Evolutionary conservation across 2,329 filamentous ascomycete species (phyloP), one percentile per base, ranked within the genome.

Genomic region (Thelonectria blattea): DNA sequence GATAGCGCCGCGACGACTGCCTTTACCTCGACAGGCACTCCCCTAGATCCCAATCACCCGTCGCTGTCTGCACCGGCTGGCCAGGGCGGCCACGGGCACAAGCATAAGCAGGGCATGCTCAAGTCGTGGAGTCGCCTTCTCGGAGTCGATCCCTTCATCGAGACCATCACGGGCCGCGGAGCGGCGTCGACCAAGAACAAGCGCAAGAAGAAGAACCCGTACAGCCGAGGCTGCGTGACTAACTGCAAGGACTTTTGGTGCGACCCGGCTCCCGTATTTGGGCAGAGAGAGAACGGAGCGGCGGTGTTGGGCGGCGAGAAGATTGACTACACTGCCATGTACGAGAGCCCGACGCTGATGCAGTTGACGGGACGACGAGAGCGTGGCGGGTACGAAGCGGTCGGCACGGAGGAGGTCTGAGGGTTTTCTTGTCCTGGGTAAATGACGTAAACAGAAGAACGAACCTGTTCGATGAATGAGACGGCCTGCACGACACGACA

Each of bases 241-340:
- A 99, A 99, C 73, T 99, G 95, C 77, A 90, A 87, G 66, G 96
- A 99, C 76, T 99, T 99, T 75, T 98, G 93, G 92, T 94, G 91
- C 71, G 95, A 98, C 73, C 88, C 91, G 2, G 89, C 91, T 2
- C 91, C 94, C 0, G 75, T 96, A 17, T 94, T 97, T 73, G 88
- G 90, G 11, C 86, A 83, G 68, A 85, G 90, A 59, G 87, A 91
- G 70, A 89, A 86, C 52, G 93, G 93, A 12, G 83, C 83, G 45
- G 93, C 91, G 0, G 79, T 93, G 74, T 78, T 99, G 8, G 91
- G 88, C 14, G 94, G 95, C 2, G 84, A 91, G 70, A 80, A 84
- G 41, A 86, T 99, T 48, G 92, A 97, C 77, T 99, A 97, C 76
- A 91, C 91, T 18, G 86, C 85, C 58, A 87, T 98, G 83, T 99